Percentiles rank a stretch among this genome's conserved stretches.
These are phyloP conservation scores for Neonectria neomacrospora DNA, from an alignment of 2,329 filamentous ascomycete genomes.

Conservation along the genomic window DNA sequence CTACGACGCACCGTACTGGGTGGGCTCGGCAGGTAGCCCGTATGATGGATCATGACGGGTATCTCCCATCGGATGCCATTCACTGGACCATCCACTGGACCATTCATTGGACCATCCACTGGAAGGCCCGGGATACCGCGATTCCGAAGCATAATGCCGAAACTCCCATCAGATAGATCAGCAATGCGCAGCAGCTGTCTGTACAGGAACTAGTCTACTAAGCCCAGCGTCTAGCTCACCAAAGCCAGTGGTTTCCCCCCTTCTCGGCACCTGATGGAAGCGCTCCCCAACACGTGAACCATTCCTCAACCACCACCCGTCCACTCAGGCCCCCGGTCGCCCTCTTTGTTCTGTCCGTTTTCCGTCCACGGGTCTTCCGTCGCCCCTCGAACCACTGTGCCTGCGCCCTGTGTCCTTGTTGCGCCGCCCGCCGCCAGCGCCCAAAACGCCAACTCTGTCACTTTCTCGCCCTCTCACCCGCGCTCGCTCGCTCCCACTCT, in stretches of 20 bases:
- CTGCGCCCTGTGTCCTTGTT: slow-evolving; percentile 22
- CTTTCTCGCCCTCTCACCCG: slow-evolving; percentile 25
- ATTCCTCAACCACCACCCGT: slow-evolving; percentile 42
- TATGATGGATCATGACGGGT: background rate
- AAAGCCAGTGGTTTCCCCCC: slow-evolving; percentile 19
- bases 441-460: slow-evolving; percentile 24
- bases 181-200: background rate
- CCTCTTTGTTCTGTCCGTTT: slow-evolving; percentile 24
- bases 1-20: too few species aligned
- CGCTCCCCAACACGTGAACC: slow-evolving; percentile 45
- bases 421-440: slow-evolving; percentile 15
- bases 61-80: background rate
- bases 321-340: slow-evolving; percentile 32
- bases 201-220: background rate
- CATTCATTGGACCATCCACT: background rate
- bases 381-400: slow-evolving; percentile 29
- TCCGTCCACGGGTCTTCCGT: slow-evolving; percentile 4
- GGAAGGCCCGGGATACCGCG: slow-evolving; percentile 9
- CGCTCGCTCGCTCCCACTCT: slow-evolving; percentile 22
- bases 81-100: background rate
- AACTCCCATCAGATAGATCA: slow-evolving; percentile 12
- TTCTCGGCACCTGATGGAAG: slow-evolving; percentile 39
- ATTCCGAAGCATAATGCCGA: slow-evolving; percentile 17
- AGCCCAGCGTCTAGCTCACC: background rate
- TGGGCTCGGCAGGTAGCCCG: background rate